Base-by-base conservation (phyloP, 805 yeast species). In the Clavispora fructus region DNA sequence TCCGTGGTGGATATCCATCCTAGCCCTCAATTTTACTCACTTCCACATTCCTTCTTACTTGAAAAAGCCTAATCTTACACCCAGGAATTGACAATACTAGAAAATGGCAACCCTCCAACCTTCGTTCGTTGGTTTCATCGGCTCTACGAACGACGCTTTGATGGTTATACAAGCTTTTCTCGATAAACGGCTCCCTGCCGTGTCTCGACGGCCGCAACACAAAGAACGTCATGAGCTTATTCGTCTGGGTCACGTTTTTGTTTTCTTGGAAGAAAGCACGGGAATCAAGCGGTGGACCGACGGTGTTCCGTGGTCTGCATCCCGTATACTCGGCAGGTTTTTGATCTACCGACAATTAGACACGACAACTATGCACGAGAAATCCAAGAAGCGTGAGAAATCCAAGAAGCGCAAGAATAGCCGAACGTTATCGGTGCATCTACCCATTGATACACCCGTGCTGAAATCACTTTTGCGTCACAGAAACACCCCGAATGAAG, bases 281-380 rank as follows among this genome's bases (percentile, higher is more conserved):
- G 90, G 92, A 3, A 90, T 91, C 49, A 87, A 86, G 61, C 74
- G 98, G 48, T 91, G 98, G 98, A 91, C 98, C 1, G 98, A 91
- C 59, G 96, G 97, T n/a, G 79, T 87, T 12, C 73, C 91, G 12
- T 91, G 98, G 98, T 82, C 91, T 2, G 96, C 97, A 0, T 85
- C 95, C 2, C 73, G 97, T 41, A 89, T 91, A 35, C 73, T 89
- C 26, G 96, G 96, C 6, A 74, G 94, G 48, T 91, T 91, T 56
- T 69, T 91, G 30, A 83, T 91, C 10, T 91, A 91, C 63, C 77
- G 95, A 26, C 95, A 90, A 45, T 56, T 71, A 40, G 74, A 71
- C 51, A 62, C 64, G 30, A 12, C 35, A 29, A 72, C 78, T 0
- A 54, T 70, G 12, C 59, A 61, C 30, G 75, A 73, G 28, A 74